Conservation (phyloP, 257 asterid species). For the Parsonsia alboflavescens region DNA sequence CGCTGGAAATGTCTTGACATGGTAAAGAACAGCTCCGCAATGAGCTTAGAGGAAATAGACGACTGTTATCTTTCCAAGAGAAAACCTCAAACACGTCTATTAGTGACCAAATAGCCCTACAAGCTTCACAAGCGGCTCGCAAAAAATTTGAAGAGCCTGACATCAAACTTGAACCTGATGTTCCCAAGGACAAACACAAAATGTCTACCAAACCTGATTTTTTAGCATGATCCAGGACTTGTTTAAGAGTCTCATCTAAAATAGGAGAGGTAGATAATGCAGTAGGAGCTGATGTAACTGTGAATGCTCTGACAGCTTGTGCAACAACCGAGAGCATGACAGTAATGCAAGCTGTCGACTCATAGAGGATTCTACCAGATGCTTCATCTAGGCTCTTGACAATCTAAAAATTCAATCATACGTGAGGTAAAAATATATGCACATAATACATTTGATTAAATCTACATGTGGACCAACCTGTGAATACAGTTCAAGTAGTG, state of each 20-base stretch:
- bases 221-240: slow-evolving; percentile 62
- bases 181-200: slow-evolving; percentile 73
- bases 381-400: slow-evolving; percentile 53
- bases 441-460: background rate
- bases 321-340: slow-evolving; percentile 67
- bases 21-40: slow-evolving; percentile 45
- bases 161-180: slow-evolving; percentile 78
- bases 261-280: slow-evolving; percentile 36
- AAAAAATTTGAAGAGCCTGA: slow-evolving; percentile 81
- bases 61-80: slow-evolving; percentile 37
- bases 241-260: slow-evolving; percentile 45
- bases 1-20: slow-evolving; percentile 49
- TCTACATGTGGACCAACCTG: slow-evolving; percentile 46
- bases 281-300: slow-evolving; percentile 43
- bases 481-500: slow-evolving; percentile 61
- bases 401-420: slow-evolving; percentile 46
- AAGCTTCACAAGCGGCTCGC: slow-evolving; percentile 95
- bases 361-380: slow-evolving; percentile 71
- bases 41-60: slow-evolving; percentile 57
- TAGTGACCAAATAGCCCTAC: slow-evolving; percentile 79
- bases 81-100: slow-evolving; percentile 69
- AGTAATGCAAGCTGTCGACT: slow-evolving; percentile 79
- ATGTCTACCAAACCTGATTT: slow-evolving; percentile 56
- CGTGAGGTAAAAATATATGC: slow-evolving; percentile 15
- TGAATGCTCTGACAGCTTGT: slow-evolving; percentile 61